phyloP scores from a whole-genome alignment of 1,139 yeast genomes.

The Diutina rugosa region DNA sequence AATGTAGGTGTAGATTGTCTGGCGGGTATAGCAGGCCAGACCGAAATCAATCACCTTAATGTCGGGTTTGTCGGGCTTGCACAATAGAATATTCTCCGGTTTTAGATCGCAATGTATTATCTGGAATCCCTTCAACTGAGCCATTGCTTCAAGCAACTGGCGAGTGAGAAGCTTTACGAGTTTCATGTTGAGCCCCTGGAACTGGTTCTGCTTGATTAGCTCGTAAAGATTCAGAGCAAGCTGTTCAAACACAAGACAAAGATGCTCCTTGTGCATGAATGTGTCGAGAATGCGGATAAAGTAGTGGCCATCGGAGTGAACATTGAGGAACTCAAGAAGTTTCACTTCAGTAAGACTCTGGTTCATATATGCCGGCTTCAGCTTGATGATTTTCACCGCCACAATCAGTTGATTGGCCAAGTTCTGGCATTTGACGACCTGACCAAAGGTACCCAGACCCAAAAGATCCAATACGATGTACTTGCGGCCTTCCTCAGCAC shows the following conservation, averaged over 20 bases:
- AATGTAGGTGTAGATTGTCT: constrained; percentile 83
- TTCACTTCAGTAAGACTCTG: constrained; percentile 89
- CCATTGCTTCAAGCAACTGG: constrained; percentile 72
- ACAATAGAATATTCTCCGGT: constrained; percentile 84
- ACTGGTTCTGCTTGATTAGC: constrained; percentile 82
- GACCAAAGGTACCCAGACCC: constrained; percentile 98
- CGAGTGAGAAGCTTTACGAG: constrained; percentile 65
- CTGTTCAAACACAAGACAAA: constrained; percentile 85
- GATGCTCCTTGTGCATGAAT: constrained; percentile 83
- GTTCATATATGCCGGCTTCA: constrained; percentile 82
- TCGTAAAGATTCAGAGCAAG: constrained; percentile 84
- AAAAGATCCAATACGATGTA: constrained; percentile 80
- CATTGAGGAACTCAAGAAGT: constrained; percentile 68
- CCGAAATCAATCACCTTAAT: constrained; percentile 95
- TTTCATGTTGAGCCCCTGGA: constrained; percentile 77
- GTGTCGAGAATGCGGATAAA: constrained; percentile 74
- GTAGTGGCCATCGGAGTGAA: constrained; percentile 61
- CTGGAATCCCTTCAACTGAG: constrained; percentile 69
- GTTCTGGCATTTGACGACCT: constrained; percentile 95
- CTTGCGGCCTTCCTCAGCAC: constrained; percentile 75
- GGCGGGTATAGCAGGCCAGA: constrained; percentile 85
- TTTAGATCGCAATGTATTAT: constrained; percentile 93
- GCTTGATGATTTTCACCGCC: constrained; percentile 90
- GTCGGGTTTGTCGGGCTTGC: constrained; percentile 75
- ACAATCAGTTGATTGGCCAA: constrained; percentile 77